Percentiles rank a stretch among this genome's conserved stretches.
phyloP scores from a whole-genome alignment of 1,284 basidiomycete species.

The Moniliella sp. region DNA sequence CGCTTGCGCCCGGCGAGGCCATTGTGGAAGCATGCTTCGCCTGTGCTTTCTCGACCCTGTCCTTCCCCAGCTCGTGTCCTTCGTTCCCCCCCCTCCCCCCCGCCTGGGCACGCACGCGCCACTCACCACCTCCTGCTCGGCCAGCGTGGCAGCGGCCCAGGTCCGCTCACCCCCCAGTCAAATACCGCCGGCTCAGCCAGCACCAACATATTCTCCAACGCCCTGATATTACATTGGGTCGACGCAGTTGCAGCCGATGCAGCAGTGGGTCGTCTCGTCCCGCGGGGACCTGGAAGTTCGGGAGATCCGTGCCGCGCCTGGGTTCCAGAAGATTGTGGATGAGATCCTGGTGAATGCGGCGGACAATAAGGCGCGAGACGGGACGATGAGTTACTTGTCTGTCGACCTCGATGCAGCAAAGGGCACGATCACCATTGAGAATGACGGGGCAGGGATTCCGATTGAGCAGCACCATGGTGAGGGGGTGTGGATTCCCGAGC shows the following conservation, averaged over 20 bases:
- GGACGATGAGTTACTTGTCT: slow-evolving; percentile 26
- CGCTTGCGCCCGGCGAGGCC: too few relatives aligned
- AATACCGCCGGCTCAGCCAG: slow-evolving; percentile 80
- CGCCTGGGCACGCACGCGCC: too few relatives aligned
- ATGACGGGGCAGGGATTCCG: slow-evolving; percentile 89
- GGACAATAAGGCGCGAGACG: slow-evolving; percentile 57
- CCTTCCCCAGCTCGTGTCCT: too few relatives aligned
- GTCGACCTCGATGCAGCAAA: slow-evolving; percentile 58
- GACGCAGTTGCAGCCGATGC: slow-evolving; percentile 26
- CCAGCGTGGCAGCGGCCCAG: too few relatives aligned
- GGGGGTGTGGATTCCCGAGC: slow-evolving; percentile 83
- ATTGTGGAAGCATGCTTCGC: too few relatives aligned
- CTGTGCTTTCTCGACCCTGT: too few relatives aligned
- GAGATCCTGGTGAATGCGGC: slow-evolving; percentile 98
- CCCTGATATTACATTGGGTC: slow-evolving; percentile 84
- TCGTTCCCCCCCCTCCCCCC: too few relatives aligned
- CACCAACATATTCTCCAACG: slow-evolving; percentile 86
- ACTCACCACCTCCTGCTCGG: too few relatives aligned
- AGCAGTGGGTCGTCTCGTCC: slow-evolving; percentile 27
- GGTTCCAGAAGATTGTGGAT: slow-evolving; percentile 98
- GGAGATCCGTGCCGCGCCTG: slow-evolving; percentile 78
- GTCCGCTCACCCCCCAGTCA: neutral
- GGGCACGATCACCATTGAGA: slow-evolving; percentile 70
- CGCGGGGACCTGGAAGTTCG: slow-evolving; percentile 33
- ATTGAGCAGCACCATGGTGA: slow-evolving; percentile 79